Evolutionary conservation across 176 grass and related monocot genomes (phyloP).

Genomic region (Oryza meridionalis): DNA sequence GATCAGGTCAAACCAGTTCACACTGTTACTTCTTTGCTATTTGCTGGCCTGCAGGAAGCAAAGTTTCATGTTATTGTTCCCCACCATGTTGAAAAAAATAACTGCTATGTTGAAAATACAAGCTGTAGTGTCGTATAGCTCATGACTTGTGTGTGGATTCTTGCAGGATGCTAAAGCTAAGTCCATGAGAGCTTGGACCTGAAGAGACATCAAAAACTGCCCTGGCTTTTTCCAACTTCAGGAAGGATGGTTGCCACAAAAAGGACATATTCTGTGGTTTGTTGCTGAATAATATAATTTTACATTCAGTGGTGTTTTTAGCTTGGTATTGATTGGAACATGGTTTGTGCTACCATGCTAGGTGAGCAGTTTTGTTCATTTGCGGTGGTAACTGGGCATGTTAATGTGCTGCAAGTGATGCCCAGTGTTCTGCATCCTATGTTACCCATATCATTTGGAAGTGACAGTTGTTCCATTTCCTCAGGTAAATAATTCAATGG

Average conservation of each 20-base stretch:
- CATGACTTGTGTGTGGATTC: neutral
- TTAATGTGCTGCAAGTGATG: neutral
- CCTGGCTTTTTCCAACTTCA: neutral
- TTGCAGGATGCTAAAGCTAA: slow-evolving; percentile 5
- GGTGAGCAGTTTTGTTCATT: neutral
- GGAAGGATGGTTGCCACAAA: neutral
- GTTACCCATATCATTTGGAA: neutral
- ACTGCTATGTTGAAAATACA: neutral
- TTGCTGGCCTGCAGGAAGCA: neutral
- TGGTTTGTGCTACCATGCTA: neutral
- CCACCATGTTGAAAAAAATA: neutral
- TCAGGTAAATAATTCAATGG: neutral
- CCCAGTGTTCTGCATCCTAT: neutral
- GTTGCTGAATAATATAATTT: too few species aligned
- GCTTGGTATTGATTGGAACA: neutral
- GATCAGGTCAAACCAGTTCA: neutral
- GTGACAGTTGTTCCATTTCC: neutral
- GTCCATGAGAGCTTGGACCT: neutral
- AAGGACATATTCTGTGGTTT: neutral
- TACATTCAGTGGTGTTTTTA: too few species aligned
- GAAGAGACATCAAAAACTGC: neutral
- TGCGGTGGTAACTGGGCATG: neutral
- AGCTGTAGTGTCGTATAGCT: neutral
- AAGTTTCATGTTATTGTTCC: neutral
- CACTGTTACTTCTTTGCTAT: neutral